These are phyloP conservation scores for Brettanomyces sp. DNA, from an alignment of 805 yeast genomes.

Conservation along the genomic window DNA sequence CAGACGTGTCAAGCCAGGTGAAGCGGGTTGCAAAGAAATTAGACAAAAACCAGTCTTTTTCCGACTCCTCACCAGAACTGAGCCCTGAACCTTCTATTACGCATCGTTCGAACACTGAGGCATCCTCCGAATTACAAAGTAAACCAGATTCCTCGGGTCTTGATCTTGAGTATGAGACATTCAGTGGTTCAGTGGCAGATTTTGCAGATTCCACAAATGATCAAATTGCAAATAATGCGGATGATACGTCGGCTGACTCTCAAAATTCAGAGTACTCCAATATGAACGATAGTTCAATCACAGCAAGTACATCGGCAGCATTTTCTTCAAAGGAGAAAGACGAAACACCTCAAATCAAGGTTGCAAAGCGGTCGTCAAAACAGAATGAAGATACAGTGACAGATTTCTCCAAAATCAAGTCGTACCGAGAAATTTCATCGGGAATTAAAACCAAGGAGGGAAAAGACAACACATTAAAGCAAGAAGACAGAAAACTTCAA, in stretches of 20 bases:
- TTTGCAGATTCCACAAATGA: slow-evolving; percentile 10
- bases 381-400: slow-evolving; percentile 6
- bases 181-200: slow-evolving; percentile 23
- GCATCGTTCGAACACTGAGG: background rate
- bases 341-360: too few species aligned
- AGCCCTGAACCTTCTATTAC: too few species aligned
- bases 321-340: too few species aligned
- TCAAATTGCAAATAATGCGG: too few species aligned
- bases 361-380: background rate
- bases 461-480: background rate
- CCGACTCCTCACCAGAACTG: too few species aligned
- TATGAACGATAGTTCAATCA: background rate
- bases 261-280: background rate
- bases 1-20: background rate
- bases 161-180: slow-evolving; percentile 24
- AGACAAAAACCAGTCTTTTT: background rate
- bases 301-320: too few species aligned
- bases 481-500: slow-evolving; percentile 5
- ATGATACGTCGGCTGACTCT: background rate
- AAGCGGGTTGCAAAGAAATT: background rate
- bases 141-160: slow-evolving; percentile 10
- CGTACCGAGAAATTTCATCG: slow-evolving; percentile 17
- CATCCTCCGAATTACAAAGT: slow-evolving; percentile 9
- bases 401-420: slow-evolving; percentile 12
- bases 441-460: slow-evolving; percentile 18